Conservation (phyloP, 2,329 filamentous ascomycete genomes). For the Alternaria arborescens region DNA sequence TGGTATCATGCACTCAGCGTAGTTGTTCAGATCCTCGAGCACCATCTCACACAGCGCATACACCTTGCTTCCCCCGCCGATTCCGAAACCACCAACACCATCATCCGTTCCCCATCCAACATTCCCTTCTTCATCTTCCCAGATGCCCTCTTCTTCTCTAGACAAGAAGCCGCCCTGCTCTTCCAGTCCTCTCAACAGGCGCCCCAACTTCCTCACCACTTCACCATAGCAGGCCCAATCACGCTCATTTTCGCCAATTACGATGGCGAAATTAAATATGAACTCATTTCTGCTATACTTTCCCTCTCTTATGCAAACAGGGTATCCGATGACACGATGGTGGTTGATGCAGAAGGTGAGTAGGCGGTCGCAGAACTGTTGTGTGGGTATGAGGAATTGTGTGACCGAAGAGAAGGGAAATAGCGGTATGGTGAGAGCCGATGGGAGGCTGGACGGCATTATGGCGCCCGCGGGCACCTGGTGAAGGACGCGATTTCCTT, state of each 20-base stretch:
- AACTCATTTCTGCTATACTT: slow-evolving; percentile 93
- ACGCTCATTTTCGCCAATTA: slow-evolving; percentile 70
- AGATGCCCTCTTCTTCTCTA: slow-evolving; percentile 59
- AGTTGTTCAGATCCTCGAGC: slow-evolving; percentile 93
- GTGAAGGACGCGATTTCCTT: slow-evolving; percentile 70
- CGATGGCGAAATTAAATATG: slow-evolving; percentile 96
- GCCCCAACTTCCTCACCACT: slow-evolving; percentile 84
- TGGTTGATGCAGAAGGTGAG: slow-evolving; percentile 79
- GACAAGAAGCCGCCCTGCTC: slow-evolving; percentile 88
- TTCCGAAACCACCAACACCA: slow-evolving; percentile 34
- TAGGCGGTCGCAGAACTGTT: slow-evolving; percentile 93
- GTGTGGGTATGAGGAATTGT: slow-evolving; percentile 92
- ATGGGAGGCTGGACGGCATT: slow-evolving; percentile 49
- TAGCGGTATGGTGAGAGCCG: slow-evolving; percentile 67
- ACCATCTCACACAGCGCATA: slow-evolving; percentile 83
- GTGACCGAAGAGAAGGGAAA: slow-evolving; percentile 87
- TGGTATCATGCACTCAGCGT: slow-evolving; percentile 98
- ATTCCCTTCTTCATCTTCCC: slow-evolving; percentile 39
- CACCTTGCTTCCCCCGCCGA: slow-evolving; percentile 58
- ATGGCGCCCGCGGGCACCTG: slow-evolving; percentile 71
- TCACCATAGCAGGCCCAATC: slow-evolving; percentile 83
- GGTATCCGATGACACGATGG: slow-evolving; percentile 84
- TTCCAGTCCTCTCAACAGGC: slow-evolving; percentile 87
- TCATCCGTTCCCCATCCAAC: slow-evolving; percentile 12
- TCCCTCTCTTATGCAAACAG: slow-evolving; percentile 80